Conservation (phyloP, 23 red algal species). For the Pyropia yezoensis region DNA sequence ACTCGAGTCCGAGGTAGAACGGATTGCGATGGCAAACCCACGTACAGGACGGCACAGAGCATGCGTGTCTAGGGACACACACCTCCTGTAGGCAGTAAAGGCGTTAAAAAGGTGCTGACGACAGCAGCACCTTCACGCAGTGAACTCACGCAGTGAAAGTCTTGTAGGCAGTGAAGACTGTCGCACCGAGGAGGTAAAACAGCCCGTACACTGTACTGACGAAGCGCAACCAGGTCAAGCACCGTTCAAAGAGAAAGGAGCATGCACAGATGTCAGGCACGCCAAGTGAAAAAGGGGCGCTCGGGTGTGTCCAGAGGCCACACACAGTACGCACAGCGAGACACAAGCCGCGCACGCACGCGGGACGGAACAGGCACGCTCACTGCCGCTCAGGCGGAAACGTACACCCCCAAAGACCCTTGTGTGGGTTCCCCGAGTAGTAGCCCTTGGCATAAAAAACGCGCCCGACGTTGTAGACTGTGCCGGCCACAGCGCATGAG, state of each 20-base stretch:
- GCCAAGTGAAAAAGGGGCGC: too few species aligned
- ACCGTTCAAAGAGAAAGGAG: too few species aligned
- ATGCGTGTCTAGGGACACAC: background rate
- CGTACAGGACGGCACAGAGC: too few species aligned
- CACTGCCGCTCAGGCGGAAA: too few species aligned
- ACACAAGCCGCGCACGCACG: too few species aligned
- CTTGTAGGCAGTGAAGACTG: conserved; percentile 39
- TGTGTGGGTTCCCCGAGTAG: conserved; percentile 55
- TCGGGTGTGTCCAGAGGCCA: too few species aligned
- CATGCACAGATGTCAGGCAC: too few species aligned
- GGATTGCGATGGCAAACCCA: too few species aligned
- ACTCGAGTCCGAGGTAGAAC: too few species aligned
- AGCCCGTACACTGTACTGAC: conserved; percentile 18
- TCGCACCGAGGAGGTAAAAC: conserved; percentile 37
- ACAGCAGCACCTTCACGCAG: conserved; percentile 3
- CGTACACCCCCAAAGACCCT: conserved; percentile 47
- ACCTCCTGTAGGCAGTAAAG: background rate
- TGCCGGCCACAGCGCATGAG: conserved; percentile 36
- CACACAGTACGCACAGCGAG: too few species aligned
- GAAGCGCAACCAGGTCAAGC: too few species aligned
- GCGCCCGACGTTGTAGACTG: conserved; percentile 62
- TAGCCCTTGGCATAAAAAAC: conserved; percentile 67
- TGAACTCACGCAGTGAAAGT: conserved; percentile 19
- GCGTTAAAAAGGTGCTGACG: background rate
- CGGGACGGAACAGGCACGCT: too few species aligned